These are phyloP conservation scores for Phenoliferia sp. DNA, from an alignment of 1,284 basidiomycete genomes.

Conservation along the genomic window DNA sequence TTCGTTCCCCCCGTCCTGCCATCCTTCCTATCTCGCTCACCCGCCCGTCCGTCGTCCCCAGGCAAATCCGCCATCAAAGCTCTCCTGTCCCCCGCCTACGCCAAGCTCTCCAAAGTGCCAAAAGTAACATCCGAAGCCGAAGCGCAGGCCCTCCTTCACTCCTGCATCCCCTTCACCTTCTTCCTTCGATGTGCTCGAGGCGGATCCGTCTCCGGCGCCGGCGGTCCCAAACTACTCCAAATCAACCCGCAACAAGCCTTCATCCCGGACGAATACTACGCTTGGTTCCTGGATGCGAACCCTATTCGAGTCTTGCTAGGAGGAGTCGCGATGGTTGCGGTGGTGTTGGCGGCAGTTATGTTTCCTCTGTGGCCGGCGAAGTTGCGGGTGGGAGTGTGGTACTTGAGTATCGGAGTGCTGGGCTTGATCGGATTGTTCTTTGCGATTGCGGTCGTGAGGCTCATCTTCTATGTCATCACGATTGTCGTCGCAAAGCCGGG, in stretches of 20 bases:
- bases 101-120: slow-evolving; percentile 64
- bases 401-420: slow-evolving; percentile 81
- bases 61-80: slow-evolving; percentile 90
- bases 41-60: too few relatives aligned
- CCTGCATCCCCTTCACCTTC: slow-evolving; percentile 68
- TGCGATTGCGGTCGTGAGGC: slow-evolving; percentile 79
- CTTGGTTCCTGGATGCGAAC: slow-evolving; percentile 89
- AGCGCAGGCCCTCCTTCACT: slow-evolving; percentile 60
- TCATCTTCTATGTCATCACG: slow-evolving; percentile 94
- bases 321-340: slow-evolving; percentile 81
- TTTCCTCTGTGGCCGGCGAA: slow-evolving; percentile 96
- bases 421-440: slow-evolving; percentile 89
- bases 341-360: slow-evolving; percentile 97
- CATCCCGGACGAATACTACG: slow-evolving; percentile 73
- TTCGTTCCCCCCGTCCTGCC: slow-evolving; percentile 41
- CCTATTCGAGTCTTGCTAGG: slow-evolving; percentile 75
- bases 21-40: too few relatives aligned
- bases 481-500: slow-evolving; percentile 78
- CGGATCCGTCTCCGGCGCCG: slow-evolving; percentile 42
- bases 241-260: slow-evolving; percentile 78
- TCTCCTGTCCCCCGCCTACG: slow-evolving; percentile 81
- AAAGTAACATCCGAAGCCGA: slow-evolving; percentile 71
- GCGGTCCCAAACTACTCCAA: slow-evolving; percentile 64
- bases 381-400: slow-evolving; percentile 94
- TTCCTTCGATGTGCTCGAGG: slow-evolving; percentile 84